These are phyloP conservation scores for Pseudisothecium myosuroides DNA, from an alignment of 225 moss, liverwort and hornwort species.

Conservation along the genomic window DNA sequence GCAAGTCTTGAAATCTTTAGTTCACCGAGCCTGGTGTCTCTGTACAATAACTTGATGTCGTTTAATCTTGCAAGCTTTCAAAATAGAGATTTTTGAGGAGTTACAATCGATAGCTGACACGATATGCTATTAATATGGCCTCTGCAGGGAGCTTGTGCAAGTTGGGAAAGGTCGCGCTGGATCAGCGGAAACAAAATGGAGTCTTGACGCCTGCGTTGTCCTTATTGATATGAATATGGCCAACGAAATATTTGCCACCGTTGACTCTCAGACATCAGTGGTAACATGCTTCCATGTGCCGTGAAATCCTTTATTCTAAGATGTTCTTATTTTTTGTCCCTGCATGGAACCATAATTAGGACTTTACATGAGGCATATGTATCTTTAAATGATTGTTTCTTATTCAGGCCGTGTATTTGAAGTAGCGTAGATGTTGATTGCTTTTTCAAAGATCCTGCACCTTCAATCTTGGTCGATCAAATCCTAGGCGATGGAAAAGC, in stretches of 20 bases:
- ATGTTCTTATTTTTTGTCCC: not conserved
- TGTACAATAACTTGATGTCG: not conserved
- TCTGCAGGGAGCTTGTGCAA: conserved; percentile 35
- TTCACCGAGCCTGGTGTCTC: not conserved
- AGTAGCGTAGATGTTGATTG: not conserved
- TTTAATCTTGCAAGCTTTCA: not conserved
- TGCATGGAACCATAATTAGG: not conserved
- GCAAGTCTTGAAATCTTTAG: not conserved
- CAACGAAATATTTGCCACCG: conserved; percentile 3
- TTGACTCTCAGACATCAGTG: conserved; percentile 17
- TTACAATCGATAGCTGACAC: not conserved
- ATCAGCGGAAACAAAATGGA: conserved; percentile 21
- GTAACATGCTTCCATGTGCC: conserved; percentile 3
- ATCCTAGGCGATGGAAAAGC: not conserved
- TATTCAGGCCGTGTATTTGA: not conserved
- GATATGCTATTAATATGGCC: not conserved
- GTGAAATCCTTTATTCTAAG: not conserved
- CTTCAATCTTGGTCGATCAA: not conserved
- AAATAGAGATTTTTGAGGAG: not conserved
- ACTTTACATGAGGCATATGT: not conserved
- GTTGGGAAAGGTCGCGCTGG: conserved; percentile 28
- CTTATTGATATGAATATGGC: conserved; percentile 27
- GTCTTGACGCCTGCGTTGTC: conserved; percentile 30
- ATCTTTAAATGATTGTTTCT: not conserved
- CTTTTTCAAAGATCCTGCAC: not conserved